A percentile compares a stretch with the other conserved stretches of the same genome.
Evolutionary conservation across 192 early-diverging fungal species (phyloP).

Genomic region (Fimicolochytrium jonesii): DNA sequence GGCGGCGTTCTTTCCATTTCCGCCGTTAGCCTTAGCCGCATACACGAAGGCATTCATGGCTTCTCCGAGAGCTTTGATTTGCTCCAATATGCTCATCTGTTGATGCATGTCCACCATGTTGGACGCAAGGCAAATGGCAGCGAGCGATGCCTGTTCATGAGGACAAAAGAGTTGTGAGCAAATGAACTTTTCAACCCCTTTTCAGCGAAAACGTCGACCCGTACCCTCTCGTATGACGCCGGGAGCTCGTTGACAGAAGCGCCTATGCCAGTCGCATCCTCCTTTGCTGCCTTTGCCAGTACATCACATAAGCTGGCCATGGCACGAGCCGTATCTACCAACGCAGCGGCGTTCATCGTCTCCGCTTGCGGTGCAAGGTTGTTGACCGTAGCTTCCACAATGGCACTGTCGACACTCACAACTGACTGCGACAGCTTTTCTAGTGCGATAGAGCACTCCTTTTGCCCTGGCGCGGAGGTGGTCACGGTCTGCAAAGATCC

Average conservation of each 20-base stretch:
- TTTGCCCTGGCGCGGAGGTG: slow-evolving; percentile 45
- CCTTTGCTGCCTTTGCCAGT: slow-evolving; percentile 35
- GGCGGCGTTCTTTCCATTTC: slow-evolving; percentile 23
- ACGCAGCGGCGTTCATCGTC: slow-evolving; percentile 6
- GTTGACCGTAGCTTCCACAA: slow-evolving; percentile 46
- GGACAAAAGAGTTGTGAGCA: background rate
- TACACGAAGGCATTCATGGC: slow-evolving; percentile 37
- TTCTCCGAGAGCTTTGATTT: slow-evolving; percentile 43
- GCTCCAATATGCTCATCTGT: slow-evolving; percentile 40
- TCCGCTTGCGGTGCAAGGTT: slow-evolving; percentile 29
- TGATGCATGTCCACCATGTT: slow-evolving; percentile 33
- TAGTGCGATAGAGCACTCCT: slow-evolving; percentile 47
- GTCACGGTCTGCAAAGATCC: slow-evolving; percentile 29
- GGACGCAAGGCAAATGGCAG: slow-evolving; percentile 41
- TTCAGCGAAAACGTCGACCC: background rate
- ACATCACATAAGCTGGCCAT: slow-evolving; percentile 43
- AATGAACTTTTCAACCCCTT: background rate
- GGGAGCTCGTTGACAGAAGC: slow-evolving; percentile 39
- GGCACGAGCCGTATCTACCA: slow-evolving; percentile 39
- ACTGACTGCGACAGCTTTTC: slow-evolving; percentile 36
- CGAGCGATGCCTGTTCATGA: slow-evolving; percentile 26
- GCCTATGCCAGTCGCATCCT: slow-evolving; percentile 33
- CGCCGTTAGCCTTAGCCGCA: slow-evolving; percentile 31
- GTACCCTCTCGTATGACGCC: slow-evolving; percentile 35
- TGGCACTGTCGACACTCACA: slow-evolving; percentile 34